Percentiles rank a stretch among this genome's conserved stretches.
phyloP scores from a whole-genome alignment of 805 yeast genomes.

The Metschnikowia koreensis region DNA sequence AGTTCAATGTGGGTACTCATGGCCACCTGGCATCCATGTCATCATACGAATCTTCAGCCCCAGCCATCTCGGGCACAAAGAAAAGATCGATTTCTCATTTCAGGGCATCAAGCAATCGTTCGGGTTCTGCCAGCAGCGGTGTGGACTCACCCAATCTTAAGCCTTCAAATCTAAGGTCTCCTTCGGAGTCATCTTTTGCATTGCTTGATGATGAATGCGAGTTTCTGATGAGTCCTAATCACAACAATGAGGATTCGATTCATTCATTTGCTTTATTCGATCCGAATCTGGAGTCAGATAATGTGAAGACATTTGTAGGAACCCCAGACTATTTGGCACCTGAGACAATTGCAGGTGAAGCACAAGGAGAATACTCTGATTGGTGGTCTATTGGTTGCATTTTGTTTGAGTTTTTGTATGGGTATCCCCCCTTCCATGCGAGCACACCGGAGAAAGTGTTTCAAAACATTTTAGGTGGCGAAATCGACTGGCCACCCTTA shows the following conservation, averaged over 20 bases:
- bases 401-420: constrained; percentile 85
- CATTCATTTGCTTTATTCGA: constrained; percentile 65
- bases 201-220: constrained; percentile 48
- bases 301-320: constrained; percentile 76
- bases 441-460: constrained; percentile 77
- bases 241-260: constrained; percentile 19
- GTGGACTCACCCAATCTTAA: constrained; percentile 48
- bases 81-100: constrained; percentile 19
- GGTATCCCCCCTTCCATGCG: constrained; percentile 94
- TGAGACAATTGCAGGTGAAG: constrained; percentile 82
- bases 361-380: constrained; percentile 84
- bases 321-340: constrained; percentile 98
- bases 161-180: constrained; percentile 47
- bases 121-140: constrained; percentile 40
- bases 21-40: constrained; percentile 14
- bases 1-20: constrained; percentile 10
- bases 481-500: constrained; percentile 81
- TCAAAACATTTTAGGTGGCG: constrained; percentile 69
- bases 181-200: constrained; percentile 58
- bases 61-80: constrained; percentile 13
- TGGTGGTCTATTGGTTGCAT: constrained; percentile 99
- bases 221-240: constrained; percentile 30
- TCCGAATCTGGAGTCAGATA: constrained; percentile 51
- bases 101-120: constrained; percentile 17
- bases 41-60: constrained; percentile 12